Percentiles rank a stretch among this genome's conserved stretches.
These are phyloP conservation scores for Colletotrichum liaoningense DNA, from an alignment of 2,329 filamentous ascomycete species.

Conservation along the genomic window DNA sequence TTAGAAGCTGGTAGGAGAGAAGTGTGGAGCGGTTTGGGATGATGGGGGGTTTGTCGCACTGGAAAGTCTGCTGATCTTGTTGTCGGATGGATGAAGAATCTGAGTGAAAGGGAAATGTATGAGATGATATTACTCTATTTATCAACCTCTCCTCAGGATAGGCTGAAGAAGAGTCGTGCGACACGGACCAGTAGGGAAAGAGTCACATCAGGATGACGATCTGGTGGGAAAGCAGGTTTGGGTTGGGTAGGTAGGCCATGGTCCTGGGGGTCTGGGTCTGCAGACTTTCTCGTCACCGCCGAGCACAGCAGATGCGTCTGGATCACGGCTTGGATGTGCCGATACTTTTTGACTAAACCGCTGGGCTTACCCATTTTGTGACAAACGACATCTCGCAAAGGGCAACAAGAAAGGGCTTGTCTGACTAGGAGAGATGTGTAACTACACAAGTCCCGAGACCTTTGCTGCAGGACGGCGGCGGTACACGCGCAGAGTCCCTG, in stretches of 20 bases:
- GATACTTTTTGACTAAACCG: neutral
- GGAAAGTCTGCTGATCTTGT: slow-evolving; percentile 8
- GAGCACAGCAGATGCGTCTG: slow-evolving; percentile 18
- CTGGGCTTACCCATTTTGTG: neutral
- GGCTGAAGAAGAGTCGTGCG: slow-evolving; percentile 2
- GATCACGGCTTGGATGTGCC: slow-evolving; percentile 2
- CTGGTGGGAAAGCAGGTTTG: slow-evolving; percentile 31
- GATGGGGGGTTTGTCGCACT: neutral
- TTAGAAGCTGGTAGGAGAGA: neutral
- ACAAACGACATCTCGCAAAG: neutral
- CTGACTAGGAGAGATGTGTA: neutral
- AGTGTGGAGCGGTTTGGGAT: slow-evolving; percentile 1
- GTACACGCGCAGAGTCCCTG: slow-evolving; percentile 21
- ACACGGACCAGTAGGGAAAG: neutral
- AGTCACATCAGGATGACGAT: slow-evolving; percentile 26
- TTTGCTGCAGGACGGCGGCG: slow-evolving; percentile 5
- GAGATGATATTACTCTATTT: slow-evolving; percentile 23
- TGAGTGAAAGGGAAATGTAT: neutral
- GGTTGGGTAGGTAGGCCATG: slow-evolving; percentile 16
- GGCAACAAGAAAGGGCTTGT: neutral
- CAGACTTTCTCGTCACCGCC: slow-evolving; percentile 31
- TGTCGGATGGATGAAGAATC: neutral
- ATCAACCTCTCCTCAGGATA: slow-evolving; percentile 16
- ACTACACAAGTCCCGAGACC: neutral
- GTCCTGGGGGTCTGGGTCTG: neutral